These are phyloP conservation scores for Epichloe gansuensis DNA, from an alignment of 2,329 filamentous ascomycete species.

Conservation along the genomic window DNA sequence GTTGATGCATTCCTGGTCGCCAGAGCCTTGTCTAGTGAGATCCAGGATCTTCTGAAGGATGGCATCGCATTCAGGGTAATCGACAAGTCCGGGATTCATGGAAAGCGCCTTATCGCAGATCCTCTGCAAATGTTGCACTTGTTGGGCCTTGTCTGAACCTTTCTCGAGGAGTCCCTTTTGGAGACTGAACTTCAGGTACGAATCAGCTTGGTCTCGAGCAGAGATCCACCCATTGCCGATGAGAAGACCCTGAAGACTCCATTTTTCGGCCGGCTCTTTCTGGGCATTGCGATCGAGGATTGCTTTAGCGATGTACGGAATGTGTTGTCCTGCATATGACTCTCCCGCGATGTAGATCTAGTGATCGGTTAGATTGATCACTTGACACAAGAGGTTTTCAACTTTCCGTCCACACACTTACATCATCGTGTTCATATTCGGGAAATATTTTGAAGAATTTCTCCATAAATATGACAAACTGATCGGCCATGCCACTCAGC, in stretches of 20 bases:
- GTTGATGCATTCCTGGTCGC: conserved; percentile 60
- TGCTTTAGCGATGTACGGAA: conserved; percentile 88
- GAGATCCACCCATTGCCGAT: conserved; percentile 99
- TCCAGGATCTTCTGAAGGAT: conserved; percentile 64
- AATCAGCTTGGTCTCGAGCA: conserved; percentile 75
- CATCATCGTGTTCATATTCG: conserved; percentile 83
- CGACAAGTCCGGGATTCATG: conserved; percentile 38
- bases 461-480: conserved; percentile 81
- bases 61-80: conserved; percentile 59
- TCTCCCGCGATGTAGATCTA: conserved; percentile 92
- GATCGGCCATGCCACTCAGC: conserved; percentile 74
- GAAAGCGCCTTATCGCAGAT: conserved; percentile 55
- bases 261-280: conserved; percentile 27
- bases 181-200: conserved; percentile 75
- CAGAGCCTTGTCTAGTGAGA: conserved; percentile 44
- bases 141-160: conserved; percentile 49
- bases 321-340: conserved; percentile 93
- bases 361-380: background rate
- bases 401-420: conserved; percentile 34
- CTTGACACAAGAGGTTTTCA: too few relatives aligned
- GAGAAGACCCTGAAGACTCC: conserved; percentile 74
- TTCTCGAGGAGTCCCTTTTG: conserved; percentile 60
- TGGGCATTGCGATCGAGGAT: conserved; percentile 78
- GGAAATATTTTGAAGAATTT: conserved; percentile 88
- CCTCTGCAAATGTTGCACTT: conserved; percentile 56